Evolutionary conservation across 176 grass and related monocot species (phyloP), one percentile per base, ranked within the genome.

Genomic region (Avena insularis): DNA sequence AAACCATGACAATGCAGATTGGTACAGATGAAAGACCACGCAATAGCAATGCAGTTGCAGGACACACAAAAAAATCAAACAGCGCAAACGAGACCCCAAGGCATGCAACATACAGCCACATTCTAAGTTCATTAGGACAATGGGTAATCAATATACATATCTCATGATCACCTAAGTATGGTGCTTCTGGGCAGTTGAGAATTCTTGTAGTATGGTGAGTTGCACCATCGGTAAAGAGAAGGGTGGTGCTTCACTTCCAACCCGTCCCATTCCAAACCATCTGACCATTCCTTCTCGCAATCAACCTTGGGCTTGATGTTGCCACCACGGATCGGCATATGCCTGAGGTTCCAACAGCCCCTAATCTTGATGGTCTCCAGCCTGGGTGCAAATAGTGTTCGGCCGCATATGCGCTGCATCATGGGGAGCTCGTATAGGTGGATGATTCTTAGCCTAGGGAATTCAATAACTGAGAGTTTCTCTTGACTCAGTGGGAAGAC

Each of bases 331-430:
- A 14, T 0, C 0, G 78, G 78, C 20, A 87, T 58, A 7, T 15
- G 69, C 1, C 1, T 74, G 45, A 87, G 78, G 69, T 47, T 82
- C 86, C 86, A 87, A 1, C 79, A 87, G 20, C 79, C 86, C 31
- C 14, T 82, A 9, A 87, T 65, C 5, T 75, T 64, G 45, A 87
- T 11, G 5, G 56, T 65, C 46, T 87, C 2, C 0, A 87, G 79
- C 0, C 0, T 0, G 1, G 86, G 69, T 0, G 78, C 19, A 0
- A 0, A 82, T 47, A 82, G 74, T 46, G 6, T 64, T 4, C 0
- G 8, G 12, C 85, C 78, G 4, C 66, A 82, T 4, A 87, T 77
- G 9, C 2, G 8, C 0, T 49, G 69, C n/a, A 87, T 20, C 58
- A 1, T 82, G 14, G 86, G 80, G 36, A 88, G 71, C 86, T 88